Evolutionary conservation across 1,284 basidiomycete genomes (phyloP).

Genomic region (Sutorius eximius): DNA sequence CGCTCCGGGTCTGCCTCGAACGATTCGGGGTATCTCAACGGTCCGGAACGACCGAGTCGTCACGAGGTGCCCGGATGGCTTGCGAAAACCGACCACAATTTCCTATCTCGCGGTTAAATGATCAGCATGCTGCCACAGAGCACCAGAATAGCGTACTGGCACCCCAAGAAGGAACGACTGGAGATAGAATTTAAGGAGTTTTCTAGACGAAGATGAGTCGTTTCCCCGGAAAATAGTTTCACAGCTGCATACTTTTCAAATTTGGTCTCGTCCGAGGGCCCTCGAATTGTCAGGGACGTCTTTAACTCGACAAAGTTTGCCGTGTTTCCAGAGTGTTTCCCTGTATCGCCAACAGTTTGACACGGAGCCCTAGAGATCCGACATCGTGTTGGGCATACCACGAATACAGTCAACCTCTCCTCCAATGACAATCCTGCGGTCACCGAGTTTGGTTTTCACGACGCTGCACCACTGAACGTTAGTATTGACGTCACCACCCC

Average conservation of each 20-base stretch:
- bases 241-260: constrained; percentile 72
- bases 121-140: neutral
- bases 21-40: constrained; percentile 66
- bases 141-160: constrained; percentile 54
- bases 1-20: constrained; percentile 69
- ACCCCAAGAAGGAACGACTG: constrained; percentile 94
- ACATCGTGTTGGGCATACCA: constrained; percentile 46
- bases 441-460: constrained; percentile 85
- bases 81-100: constrained; percentile 91
- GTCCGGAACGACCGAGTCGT: constrained; percentile 71
- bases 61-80: constrained; percentile 66
- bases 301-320: constrained; percentile 88
- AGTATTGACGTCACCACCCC: constrained; percentile 89
- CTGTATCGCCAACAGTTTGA: constrained; percentile 35
- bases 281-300: constrained; percentile 81
- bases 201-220: constrained; percentile 48
- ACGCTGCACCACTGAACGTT: constrained; percentile 97
- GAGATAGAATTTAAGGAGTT: constrained; percentile 93
- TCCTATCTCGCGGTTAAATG: constrained; percentile 46
- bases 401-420: constrained; percentile 95
- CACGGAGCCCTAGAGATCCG: neutral
- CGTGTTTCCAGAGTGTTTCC: constrained; percentile 55
- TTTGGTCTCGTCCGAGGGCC: constrained; percentile 62
- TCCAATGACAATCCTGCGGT: constrained; percentile 81
- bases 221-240: neutral